Percentiles rank a stretch among this genome's conserved stretches.
Evolutionary conservation across 371 early-diverging fungal genomes (phyloP).

Genomic region (Mucor circinelloides): DNA sequence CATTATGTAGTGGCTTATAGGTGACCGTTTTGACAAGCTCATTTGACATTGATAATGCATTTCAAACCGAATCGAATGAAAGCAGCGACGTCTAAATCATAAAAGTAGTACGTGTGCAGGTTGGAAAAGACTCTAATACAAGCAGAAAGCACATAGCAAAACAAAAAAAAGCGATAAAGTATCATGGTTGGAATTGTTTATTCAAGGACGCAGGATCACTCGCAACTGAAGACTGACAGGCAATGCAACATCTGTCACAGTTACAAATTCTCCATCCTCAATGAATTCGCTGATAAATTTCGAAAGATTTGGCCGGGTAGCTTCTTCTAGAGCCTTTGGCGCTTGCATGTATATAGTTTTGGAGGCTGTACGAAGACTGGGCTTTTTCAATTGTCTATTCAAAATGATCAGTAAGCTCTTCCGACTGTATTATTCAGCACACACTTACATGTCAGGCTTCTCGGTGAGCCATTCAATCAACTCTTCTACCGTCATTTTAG

Average conservation of each 20-base stretch:
- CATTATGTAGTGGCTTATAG: conserved; percentile 1
- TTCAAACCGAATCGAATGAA: no score
- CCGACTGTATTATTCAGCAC: not conserved
- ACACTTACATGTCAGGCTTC: conserved; percentile 67
- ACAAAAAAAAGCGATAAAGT: no score
- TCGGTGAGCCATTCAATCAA: conserved; percentile 78
- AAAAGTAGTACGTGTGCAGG: no score
- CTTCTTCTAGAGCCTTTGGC: conserved; percentile 70
- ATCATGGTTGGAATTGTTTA: not conserved
- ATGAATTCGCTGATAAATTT: conserved; percentile 67
- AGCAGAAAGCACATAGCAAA: no score
- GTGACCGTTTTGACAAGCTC: not conserved
- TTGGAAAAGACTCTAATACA: no score
- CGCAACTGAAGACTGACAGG: conserved; percentile 63
- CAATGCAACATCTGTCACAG: conserved; percentile 76
- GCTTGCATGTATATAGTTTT: conserved; percentile 82
- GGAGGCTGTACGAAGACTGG: conserved; percentile 64
- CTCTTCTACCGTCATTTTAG: conserved; percentile 61
- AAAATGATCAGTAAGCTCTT: not conserved
- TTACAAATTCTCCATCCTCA: conserved; percentile 64
- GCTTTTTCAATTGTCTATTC: conserved; percentile 75
- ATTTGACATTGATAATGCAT: not conserved
- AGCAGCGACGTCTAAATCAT: no score
- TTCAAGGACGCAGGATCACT: conserved; percentile 15
- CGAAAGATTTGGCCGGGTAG: conserved; percentile 72